Evolutionary conservation across 306 rosid genomes (phyloP).

Genomic region (Trifolium fragiferum): DNA sequence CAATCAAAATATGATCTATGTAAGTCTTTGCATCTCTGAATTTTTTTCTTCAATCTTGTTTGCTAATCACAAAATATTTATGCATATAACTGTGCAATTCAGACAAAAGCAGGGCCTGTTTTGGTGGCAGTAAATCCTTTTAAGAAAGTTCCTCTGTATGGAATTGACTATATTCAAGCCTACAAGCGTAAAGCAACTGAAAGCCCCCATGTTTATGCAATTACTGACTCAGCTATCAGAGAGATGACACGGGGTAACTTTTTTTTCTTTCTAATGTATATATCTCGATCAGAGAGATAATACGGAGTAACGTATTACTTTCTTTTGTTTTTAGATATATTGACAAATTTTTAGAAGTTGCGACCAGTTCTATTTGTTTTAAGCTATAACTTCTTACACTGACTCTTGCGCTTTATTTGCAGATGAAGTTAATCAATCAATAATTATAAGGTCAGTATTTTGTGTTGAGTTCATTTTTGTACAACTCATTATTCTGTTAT

Average conservation of each 20-base stretch:
- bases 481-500: constrained; percentile 7
- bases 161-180: constrained; percentile 82
- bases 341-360: constrained; percentile 37
- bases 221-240: constrained; percentile 89
- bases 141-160: constrained; percentile 87
- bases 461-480: constrained; percentile 17
- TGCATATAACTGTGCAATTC: constrained; percentile 43
- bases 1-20: constrained; percentile 89
- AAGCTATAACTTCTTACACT: constrained; percentile 42
- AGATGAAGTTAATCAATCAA: constrained; percentile 99
- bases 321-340: constrained; percentile 15
- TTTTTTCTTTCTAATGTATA: constrained; percentile 13
- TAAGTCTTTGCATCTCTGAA: constrained; percentile 49
- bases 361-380: constrained; percentile 31
- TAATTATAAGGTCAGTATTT: constrained; percentile 86
- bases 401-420: constrained; percentile 43
- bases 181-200: constrained; percentile 73
- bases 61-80: constrained; percentile 40
- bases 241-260: constrained; percentile 89
- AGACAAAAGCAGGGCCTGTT: constrained; percentile 99
- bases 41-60: constrained; percentile 17
- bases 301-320: constrained; percentile 58
- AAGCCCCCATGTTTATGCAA: constrained; percentile 96
- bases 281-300: constrained; percentile 71
- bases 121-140: constrained; percentile 97